Percentiles rank a stretch among this genome's conserved stretches.
These are phyloP conservation scores for Ilex asprella DNA, from an alignment of 257 asterid genomes.

Conservation along the genomic window DNA sequence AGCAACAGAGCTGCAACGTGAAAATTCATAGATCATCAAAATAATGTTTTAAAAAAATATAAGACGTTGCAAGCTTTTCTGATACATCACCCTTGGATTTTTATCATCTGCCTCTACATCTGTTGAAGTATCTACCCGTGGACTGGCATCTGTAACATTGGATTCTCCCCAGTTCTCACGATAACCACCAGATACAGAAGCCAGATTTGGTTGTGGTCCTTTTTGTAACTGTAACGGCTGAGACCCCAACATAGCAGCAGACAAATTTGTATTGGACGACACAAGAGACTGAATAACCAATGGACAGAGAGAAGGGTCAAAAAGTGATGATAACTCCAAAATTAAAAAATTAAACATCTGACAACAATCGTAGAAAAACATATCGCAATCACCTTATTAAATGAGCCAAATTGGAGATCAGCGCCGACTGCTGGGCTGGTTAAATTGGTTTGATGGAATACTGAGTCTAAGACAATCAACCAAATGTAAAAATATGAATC, in stretches of 20 bases:
- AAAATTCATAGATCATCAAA: background rate
- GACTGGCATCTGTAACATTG: conserved; percentile 78
- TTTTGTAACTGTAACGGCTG: conserved; percentile 41
- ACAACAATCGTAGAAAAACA: conserved; percentile 1
- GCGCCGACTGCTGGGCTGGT: conserved; percentile 38
- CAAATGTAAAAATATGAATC: conserved; percentile 7
- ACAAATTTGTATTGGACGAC: conserved; percentile 33
- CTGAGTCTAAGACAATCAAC: conserved; percentile 34
- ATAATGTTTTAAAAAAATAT: conserved; percentile 1
- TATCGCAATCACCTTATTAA: conserved; percentile 42
- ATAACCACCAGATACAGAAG: conserved; percentile 37
- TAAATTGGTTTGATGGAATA: conserved; percentile 29
- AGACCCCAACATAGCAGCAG: conserved; percentile 33
- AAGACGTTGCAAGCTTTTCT: conserved; percentile 3
- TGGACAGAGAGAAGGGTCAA: conserved; percentile 6
- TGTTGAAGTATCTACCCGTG: conserved; percentile 74
- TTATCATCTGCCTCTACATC: conserved; percentile 73
- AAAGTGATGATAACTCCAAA: conserved; percentile 9
- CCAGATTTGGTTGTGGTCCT: conserved; percentile 29
- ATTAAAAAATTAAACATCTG: background rate
- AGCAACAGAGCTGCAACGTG: background rate
- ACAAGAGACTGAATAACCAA: conserved; percentile 32
- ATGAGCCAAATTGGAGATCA: conserved; percentile 41
- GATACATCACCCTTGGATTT: conserved; percentile 44
- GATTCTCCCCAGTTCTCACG: conserved; percentile 88